Evolutionary conservation across 1,284 basidiomycete species (phyloP).

Genomic region (Vanrija humicola): DNA sequence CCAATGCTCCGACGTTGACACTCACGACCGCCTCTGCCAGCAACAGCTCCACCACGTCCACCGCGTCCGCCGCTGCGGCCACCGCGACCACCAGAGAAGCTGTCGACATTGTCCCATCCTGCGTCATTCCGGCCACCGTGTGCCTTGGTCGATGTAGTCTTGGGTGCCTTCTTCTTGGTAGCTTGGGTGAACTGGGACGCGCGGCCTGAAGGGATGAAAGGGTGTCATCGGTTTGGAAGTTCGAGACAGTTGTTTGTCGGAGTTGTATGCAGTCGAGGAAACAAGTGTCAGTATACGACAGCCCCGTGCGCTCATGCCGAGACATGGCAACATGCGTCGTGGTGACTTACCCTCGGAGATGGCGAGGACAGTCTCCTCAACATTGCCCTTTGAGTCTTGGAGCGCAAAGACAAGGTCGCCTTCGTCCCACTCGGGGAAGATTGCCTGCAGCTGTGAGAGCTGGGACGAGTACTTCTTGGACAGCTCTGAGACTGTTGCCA

Average conservation of each 20-base stretch:
- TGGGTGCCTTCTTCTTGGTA: slow-evolving; percentile 44
- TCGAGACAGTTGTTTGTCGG: background rate
- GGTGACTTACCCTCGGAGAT: slow-evolving; percentile 47
- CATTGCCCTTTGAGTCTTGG: slow-evolving; percentile 46
- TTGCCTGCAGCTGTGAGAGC: slow-evolving; percentile 40
- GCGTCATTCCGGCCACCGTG: slow-evolving; percentile 42
- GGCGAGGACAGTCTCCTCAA: slow-evolving; percentile 46
- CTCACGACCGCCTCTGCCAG: slow-evolving; percentile 10
- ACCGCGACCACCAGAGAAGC: slow-evolving; percentile 22
- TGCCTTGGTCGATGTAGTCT: slow-evolving; percentile 27
- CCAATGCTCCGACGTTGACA: background rate
- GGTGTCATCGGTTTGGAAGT: background rate
- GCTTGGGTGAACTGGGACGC: slow-evolving; percentile 49
- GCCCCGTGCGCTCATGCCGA: too few relatives aligned
- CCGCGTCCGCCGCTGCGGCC: slow-evolving; percentile 32
- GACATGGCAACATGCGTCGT: too few relatives aligned
- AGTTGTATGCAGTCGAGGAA: background rate
- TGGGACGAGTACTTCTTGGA: slow-evolving; percentile 41
- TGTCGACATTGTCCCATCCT: slow-evolving; percentile 37
- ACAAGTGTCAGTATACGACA: too few relatives aligned
- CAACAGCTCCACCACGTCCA: slow-evolving; percentile 27
- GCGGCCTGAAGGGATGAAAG: slow-evolving; percentile 32
- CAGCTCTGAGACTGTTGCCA: slow-evolving; percentile 42
- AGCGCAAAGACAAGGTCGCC: slow-evolving; percentile 45
- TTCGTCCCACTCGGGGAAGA: slow-evolving; percentile 50